A percentile compares a stretch with the other conserved stretches of the same genome.
Conservation (phyloP, 305 asterid species). For the Fraxinus sp. region DNA sequence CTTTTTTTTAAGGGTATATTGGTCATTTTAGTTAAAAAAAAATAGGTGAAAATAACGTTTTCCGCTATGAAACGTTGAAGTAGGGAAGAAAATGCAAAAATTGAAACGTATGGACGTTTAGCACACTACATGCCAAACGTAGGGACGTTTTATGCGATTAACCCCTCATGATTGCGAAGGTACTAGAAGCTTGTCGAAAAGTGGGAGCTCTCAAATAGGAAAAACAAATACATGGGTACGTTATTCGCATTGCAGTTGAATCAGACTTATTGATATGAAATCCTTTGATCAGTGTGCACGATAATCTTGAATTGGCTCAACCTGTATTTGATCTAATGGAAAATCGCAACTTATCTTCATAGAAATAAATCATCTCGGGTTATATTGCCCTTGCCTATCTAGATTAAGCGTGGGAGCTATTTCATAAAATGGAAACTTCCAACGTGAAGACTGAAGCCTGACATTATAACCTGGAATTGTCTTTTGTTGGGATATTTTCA, state of each 20-base stretch:
- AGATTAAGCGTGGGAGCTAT: slow-evolving; percentile 32
- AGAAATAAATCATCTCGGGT: slow-evolving; percentile 41
- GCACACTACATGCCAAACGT: no score
- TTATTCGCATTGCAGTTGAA: no score
- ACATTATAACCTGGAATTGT: slow-evolving; percentile 42
- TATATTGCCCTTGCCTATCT: slow-evolving; percentile 32
- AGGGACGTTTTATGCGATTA: no score
- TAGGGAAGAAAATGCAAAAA: no score
- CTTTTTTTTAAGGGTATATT: no score
- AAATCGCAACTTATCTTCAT: slow-evolving; percentile 37
- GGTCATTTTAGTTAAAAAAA: no score
- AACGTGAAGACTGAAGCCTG: slow-evolving; percentile 36
- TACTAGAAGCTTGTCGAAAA: no score
- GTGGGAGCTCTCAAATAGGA: no score
- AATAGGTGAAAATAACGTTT: no score
- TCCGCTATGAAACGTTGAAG: background rate
- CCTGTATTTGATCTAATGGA: slow-evolving; percentile 34
- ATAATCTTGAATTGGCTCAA: slow-evolving; percentile 25
- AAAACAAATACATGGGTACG: no score
- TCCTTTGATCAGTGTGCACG: slow-evolving; percentile 40
- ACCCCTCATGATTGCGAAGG: no score
- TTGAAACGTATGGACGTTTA: no score
- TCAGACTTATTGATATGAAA: slow-evolving; percentile 31
- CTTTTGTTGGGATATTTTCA: slow-evolving; percentile 39
- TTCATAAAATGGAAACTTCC: slow-evolving; percentile 31